These are phyloP conservation scores for Aspergillus bridgeri DNA, from an alignment of 495 filamentous ascomycete species.

Conservation along the genomic window DNA sequence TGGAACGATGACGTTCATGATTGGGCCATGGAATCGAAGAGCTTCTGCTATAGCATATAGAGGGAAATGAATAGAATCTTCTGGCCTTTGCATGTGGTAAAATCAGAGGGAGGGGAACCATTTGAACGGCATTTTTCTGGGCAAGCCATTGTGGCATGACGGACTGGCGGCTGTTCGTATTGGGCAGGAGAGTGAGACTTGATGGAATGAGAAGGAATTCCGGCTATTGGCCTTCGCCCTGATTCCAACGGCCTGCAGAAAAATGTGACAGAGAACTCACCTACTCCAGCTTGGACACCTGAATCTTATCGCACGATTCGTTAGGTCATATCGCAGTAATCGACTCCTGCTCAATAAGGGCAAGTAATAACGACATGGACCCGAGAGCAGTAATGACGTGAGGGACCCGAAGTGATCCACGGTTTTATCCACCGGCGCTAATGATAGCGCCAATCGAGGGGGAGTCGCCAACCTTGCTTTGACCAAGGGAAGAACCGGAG, in stretches of 20 bases:
- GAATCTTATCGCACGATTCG: not conserved
- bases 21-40: conserved; percentile 11
- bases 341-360: too few relatives aligned
- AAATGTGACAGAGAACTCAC: not conserved
- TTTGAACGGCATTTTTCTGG: conserved; percentile 1
- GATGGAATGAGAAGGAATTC: conserved; percentile 4
- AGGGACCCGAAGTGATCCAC: not conserved
- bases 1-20: conserved; percentile 9
- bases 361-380: not conserved
- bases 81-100: conserved; percentile 7
- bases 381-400: not conserved
- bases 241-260: not conserved
- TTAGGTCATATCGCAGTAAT: not conserved
- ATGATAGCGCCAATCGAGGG: not conserved
- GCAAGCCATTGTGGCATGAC: not conserved
- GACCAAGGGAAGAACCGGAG: not conserved
- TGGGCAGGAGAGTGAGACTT: conserved; percentile 3
- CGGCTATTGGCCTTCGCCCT: not conserved
- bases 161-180: not conserved
- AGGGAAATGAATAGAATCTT: conserved; percentile 10
- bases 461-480: not conserved
- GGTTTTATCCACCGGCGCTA: not conserved
- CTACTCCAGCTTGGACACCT: not conserved
- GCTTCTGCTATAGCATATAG: conserved; percentile 4
- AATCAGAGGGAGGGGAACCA: not conserved